Evolutionary conservation across 345 rosid genomes (phyloP), one percentile per base, ranked within the genome.

Genomic region (Bruguiera parviflora): DNA sequence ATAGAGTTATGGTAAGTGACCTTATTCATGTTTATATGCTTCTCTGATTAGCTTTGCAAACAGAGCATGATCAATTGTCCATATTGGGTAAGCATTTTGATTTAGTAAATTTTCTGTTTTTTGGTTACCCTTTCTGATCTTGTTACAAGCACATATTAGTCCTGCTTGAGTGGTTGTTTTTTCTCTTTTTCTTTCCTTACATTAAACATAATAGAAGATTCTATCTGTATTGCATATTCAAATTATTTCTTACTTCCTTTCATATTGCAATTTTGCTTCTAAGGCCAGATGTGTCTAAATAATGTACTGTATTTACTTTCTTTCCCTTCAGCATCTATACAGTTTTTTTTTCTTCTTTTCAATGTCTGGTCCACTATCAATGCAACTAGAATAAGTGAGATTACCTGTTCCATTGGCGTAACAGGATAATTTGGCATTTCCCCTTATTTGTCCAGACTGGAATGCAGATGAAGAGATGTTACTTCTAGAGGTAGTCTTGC

Each of bases 381-480:
- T 73, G 66, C n/a, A 15, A 13, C 37, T 58, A 20, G 31, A 58
- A 25, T 13, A 28, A 15, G 58, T 22, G 49, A 43, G 59, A 35
- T 53, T 60, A 16, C 31, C 60, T 20, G 61, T 47, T 25, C n/a
- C 37, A n/a, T 51, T 70, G 35, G 62, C 46, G 74, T 52, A 66
- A 67, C 88, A 92, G 99, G 99, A 95, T 81, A 92, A 90, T 82
- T 85, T 92, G 79, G 86, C 91, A 62, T 95, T 95, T 74, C 92
- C 99, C 9, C 87, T 92, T 71, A 82, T 92, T 75, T 75, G 89
- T 80, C 85, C 88, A 76, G 91, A 89, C 70, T 95, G 99, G 99
- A 92, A 92, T 85, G 92, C 90, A 19, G 98, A 92, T 73, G 98
- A 95, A 81, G 99, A 95, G 79, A 85, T 87, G 76, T 78, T 92